Evolutionary conservation across 192 early-diverging fungal genomes (phyloP), one percentile per base, ranked within the genome.

Genomic region (Entomortierella lignicola): DNA sequence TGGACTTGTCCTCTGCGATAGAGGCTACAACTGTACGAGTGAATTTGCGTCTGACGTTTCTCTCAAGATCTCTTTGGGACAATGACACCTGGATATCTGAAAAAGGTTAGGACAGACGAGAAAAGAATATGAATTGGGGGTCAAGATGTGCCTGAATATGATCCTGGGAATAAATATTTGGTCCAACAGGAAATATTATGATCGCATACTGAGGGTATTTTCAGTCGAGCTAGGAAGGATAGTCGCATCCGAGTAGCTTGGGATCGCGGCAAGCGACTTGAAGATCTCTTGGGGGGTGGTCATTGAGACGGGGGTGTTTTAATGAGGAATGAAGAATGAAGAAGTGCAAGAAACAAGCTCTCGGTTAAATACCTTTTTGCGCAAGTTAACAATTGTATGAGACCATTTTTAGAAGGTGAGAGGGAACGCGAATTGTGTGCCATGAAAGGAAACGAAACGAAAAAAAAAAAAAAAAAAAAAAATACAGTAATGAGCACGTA

Each of bases 51-150:
- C 83, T 80, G 52, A 72, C 61, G 37, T 88, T 85, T 53, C 85
- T 81, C 17, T 70, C 69, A 66, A 89, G 85, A 39, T 91, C 89
- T 43, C 87, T 71, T 69, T 89, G 88, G 52, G 73, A 72, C 23
- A 77, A 60, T 1, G 55, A 62, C 10, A 79, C 69, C 53, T 77
- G 69, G 63, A 82, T 77, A 26, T 74, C 81, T 74, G 31, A 1
- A 27, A 11, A 20, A n/a, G 43, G 29, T 12, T 31, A 37, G 27
- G 18, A n/a, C 25, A 8, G 2, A 54, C 10, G n/a, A 54, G 18
- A 10, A 27, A 25, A 15, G 23, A 8, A 54, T 21, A 52, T 21
- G 6, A 54, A 25, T 29, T 29, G 21, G 5, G 15, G 48, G 15
- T 50, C 15, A 50, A 50, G 4, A 15, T 54, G 25, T 5, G 4